These are phyloP conservation scores for Magnaporthiopsis rhizophila DNA, from an alignment of 2,329 filamentous ascomycete species.

Conservation along the genomic window DNA sequence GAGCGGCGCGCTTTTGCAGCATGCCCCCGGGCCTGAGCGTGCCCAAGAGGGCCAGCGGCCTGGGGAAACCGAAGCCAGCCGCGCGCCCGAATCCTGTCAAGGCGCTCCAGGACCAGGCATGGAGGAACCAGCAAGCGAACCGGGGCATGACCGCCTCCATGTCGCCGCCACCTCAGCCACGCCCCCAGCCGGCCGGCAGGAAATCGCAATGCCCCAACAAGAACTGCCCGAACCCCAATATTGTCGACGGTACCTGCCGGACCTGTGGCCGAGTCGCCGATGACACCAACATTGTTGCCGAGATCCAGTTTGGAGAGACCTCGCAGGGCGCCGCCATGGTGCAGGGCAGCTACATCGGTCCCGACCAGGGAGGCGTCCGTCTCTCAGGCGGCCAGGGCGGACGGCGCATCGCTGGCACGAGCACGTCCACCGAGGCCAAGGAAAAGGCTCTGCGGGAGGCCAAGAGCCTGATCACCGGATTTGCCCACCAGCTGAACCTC, in stretches of 20 bases:
- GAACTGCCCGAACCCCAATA: conserved; percentile 50
- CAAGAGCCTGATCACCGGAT: conserved; percentile 51
- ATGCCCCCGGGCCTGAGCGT: conserved; percentile 5
- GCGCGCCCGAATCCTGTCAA: conserved; percentile 31
- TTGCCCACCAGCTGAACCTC: conserved; percentile 52
- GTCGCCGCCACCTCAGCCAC: conserved; percentile 13
- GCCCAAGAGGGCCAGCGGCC: not conserved
- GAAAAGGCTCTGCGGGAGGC: conserved; percentile 54
- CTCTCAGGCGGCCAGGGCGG: conserved; percentile 53
- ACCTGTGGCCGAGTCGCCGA: conserved; percentile 79
- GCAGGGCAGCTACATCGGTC: conserved; percentile 80
- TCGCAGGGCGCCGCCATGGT: conserved; percentile 80
- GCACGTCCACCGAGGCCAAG: conserved; percentile 48
- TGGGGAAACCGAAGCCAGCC: not conserved
- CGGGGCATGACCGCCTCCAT: not conserved
- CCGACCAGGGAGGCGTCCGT: conserved; percentile 74
- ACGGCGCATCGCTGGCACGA: conserved; percentile 39
- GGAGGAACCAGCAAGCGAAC: conserved; percentile 27
- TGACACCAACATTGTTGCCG: conserved; percentile 83
- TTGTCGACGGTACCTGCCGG: conserved; percentile 64
- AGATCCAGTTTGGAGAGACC: conserved; percentile 85
- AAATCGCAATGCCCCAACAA: conserved; percentile 48
- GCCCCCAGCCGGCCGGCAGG: conserved; percentile 24
- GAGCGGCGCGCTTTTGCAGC: not conserved
- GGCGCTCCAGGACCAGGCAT: conserved; percentile 44